These are phyloP conservation scores for Entelexis paramagnoliae DNA, from an alignment of 1,139 yeast genomes.

Conservation along the genomic window DNA sequence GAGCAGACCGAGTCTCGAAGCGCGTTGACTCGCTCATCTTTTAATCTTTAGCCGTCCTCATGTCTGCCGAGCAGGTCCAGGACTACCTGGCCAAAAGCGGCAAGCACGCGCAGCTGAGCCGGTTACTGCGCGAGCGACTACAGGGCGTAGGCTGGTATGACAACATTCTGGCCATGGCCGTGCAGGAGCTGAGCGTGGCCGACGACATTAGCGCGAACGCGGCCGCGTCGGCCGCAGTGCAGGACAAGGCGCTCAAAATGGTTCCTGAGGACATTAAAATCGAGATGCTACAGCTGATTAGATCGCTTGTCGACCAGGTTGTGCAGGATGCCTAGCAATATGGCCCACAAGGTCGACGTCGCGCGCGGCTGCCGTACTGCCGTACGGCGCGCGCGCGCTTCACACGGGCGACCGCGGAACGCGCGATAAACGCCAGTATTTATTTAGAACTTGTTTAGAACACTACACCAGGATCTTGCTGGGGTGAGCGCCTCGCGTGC, in stretches of 20 bases:
- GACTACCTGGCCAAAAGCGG: conserved; percentile 22
- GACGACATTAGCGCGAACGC: conserved; percentile 39
- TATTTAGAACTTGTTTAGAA: too few relatives aligned
- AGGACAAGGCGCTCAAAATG: conserved; percentile 29
- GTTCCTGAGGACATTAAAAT: conserved; percentile 58
- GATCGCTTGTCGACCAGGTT: conserved; percentile 45
- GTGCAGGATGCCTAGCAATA: conserved; percentile 26
- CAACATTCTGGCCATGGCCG: conserved; percentile 40
- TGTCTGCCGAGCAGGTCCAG: conserved; percentile 18
- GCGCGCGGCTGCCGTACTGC: too few relatives aligned
- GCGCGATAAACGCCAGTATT: not conserved
- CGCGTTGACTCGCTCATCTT: too few relatives aligned
- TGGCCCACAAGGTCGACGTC: too few relatives aligned
- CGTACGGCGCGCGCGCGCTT: too few relatives aligned
- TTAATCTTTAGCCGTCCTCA: conserved; percentile 1
- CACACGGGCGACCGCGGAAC: not conserved
- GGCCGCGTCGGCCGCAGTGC: conserved; percentile 12
- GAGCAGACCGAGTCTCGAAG: too few relatives aligned
- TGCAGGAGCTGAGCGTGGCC: conserved; percentile 35
- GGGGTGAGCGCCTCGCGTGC: too few relatives aligned
- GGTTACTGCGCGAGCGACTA: conserved; percentile 47
- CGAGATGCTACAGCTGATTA: conserved; percentile 49
- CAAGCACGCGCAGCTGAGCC: conserved; percentile 25
- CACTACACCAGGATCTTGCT: not conserved
- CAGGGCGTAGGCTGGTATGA: conserved; percentile 83